Conservation (phyloP, 352 stramenopile genomes). For the Globisporangium carolinianum region DNA sequence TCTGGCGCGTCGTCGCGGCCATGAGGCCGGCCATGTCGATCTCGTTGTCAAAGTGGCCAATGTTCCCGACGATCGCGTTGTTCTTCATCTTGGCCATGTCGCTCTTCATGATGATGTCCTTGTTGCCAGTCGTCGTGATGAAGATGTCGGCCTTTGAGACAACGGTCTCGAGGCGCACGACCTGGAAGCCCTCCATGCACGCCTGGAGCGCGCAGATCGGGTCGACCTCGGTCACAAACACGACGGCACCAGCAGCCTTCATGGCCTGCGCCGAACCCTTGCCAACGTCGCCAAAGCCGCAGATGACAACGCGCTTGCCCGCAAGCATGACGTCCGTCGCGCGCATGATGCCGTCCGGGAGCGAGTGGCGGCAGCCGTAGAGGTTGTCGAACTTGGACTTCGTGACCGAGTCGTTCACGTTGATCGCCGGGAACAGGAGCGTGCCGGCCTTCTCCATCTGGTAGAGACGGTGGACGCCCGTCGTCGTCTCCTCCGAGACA, state of each 20-base stretch:
- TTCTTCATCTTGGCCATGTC: slow-evolving; percentile 99
- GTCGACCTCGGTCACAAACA: slow-evolving; percentile 98
- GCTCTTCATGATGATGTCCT: slow-evolving; percentile 96
- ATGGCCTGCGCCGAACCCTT: slow-evolving; percentile 97
- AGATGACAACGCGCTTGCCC: slow-evolving; percentile 97
- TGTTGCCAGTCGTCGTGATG: slow-evolving; percentile 99
- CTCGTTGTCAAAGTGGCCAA: slow-evolving; percentile 99
- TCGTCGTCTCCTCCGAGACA: slow-evolving; percentile 98
- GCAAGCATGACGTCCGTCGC: slow-evolving; percentile 99
- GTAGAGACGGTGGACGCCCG: slow-evolving; percentile 97
- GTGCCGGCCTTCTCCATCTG: slow-evolving; percentile 96
- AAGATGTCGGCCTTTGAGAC: slow-evolving; percentile 93
- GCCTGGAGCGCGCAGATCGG: slow-evolving; percentile 98
- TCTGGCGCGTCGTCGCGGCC: slow-evolving; percentile 87
- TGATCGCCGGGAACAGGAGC: slow-evolving; percentile 97
- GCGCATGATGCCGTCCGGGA: slow-evolving; percentile 98
- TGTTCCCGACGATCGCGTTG: slow-evolving; percentile 99
- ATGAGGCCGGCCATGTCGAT: slow-evolving; percentile 97
- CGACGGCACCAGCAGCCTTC: slow-evolving; percentile 94
- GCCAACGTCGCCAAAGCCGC: slow-evolving; percentile 97
- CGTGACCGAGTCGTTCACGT: slow-evolving; percentile 99
- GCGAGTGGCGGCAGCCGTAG: slow-evolving; percentile 98
- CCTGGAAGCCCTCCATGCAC: slow-evolving; percentile 97
- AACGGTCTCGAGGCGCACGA: slow-evolving; percentile 91
- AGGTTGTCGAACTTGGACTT: slow-evolving; percentile 99